Evolutionary conservation across 1,139 yeast species (phyloP).

Genomic region (Pichia sp.): DNA sequence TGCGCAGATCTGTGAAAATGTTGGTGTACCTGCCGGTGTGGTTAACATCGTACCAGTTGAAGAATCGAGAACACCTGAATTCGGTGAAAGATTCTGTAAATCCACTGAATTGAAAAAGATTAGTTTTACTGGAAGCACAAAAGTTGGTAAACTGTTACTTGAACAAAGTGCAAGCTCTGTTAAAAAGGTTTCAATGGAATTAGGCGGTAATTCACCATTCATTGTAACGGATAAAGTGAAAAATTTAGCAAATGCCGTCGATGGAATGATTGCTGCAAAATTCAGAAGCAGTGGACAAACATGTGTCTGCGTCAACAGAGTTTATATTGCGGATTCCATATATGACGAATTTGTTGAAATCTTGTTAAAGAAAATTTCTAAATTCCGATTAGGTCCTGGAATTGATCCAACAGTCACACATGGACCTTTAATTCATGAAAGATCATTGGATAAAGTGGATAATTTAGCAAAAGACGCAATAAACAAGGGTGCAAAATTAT

Average conservation of each 20-base stretch:
- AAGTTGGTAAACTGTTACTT: conserved; percentile 77
- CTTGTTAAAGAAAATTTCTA: conserved; percentile 42
- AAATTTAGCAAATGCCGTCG: conserved; percentile 68
- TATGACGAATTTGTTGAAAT: conserved; percentile 51
- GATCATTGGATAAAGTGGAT: conserved; percentile 62
- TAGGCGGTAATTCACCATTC: conserved; percentile 94
- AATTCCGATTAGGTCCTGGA: conserved; percentile 58
- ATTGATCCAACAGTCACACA: conserved; percentile 60
- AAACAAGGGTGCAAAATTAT: conserved; percentile 59
- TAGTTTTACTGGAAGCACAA: conserved; percentile 88
- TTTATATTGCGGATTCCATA: conserved; percentile 58
- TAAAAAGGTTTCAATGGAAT: conserved; percentile 78
- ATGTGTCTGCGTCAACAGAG: conserved; percentile 74
- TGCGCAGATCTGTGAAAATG: conserved; percentile 63
- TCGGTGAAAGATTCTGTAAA: conserved; percentile 68
- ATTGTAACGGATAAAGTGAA: conserved; percentile 76
- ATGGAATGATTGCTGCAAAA: conserved; percentile 60
- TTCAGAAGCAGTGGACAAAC: conserved; percentile 78
- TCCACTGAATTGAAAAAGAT: conserved; percentile 64
- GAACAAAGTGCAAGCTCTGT: conserved; percentile 66
- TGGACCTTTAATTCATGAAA: conserved; percentile 72
- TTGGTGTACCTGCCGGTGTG: conserved; percentile 85
- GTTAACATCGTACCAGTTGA: conserved; percentile 60
- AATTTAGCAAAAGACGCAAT: conserved; percentile 70
- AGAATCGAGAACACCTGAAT: conserved; percentile 43